These are phyloP conservation scores for Zoysia pacifica DNA, from an alignment of 176 grass and related monocot species.

Conservation along the genomic window DNA sequence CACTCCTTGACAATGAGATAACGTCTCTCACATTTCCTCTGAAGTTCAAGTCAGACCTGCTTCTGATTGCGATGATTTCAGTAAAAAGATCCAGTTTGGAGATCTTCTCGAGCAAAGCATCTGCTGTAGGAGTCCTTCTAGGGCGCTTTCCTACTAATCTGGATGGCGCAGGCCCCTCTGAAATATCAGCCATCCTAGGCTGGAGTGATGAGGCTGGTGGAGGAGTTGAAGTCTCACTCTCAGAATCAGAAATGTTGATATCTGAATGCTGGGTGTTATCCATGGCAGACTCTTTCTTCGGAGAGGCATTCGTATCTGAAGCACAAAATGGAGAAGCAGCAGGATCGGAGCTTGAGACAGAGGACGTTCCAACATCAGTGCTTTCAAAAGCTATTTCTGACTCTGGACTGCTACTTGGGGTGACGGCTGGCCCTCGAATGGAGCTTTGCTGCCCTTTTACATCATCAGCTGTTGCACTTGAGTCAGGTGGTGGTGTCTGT, in stretches of 20 bases:
- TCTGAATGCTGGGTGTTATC: conserved; percentile 43
- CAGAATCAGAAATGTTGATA: conserved; percentile 53
- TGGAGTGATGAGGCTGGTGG: conserved; percentile 48
- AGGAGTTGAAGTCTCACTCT: conserved; percentile 56
- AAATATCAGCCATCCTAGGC: conserved; percentile 76
- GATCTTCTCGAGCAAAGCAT: conserved; percentile 71
- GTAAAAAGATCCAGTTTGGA: conserved; percentile 61
- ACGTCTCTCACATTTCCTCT: conserved; percentile 82
- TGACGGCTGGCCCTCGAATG: conserved; percentile 52
- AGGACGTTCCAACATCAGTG: conserved; percentile 65
- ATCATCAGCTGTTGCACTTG: conserved; percentile 3
- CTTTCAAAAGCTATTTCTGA: conserved; percentile 55
- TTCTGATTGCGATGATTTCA: conserved; percentile 61
- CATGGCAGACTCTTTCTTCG: conserved; percentile 44
- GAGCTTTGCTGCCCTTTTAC: conserved; percentile 28
- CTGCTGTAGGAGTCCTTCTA: conserved; percentile 56
- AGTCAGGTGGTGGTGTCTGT: conserved; percentile 14
- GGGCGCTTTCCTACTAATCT: conserved; percentile 26
- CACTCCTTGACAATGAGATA: conserved; percentile 61
- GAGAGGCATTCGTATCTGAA: conserved; percentile 48
- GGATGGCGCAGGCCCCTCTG: conserved; percentile 32
- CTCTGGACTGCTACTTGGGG: conserved; percentile 71
- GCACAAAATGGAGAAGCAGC: conserved; percentile 64
- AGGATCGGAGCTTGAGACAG: conserved; percentile 77
- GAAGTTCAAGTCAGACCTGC: conserved; percentile 76